Percentiles rank a stretch among this genome's conserved stretches.
phyloP scores from a whole-genome alignment of 192 early-diverging fungal species.

The Polychytrium aggregatum region DNA sequence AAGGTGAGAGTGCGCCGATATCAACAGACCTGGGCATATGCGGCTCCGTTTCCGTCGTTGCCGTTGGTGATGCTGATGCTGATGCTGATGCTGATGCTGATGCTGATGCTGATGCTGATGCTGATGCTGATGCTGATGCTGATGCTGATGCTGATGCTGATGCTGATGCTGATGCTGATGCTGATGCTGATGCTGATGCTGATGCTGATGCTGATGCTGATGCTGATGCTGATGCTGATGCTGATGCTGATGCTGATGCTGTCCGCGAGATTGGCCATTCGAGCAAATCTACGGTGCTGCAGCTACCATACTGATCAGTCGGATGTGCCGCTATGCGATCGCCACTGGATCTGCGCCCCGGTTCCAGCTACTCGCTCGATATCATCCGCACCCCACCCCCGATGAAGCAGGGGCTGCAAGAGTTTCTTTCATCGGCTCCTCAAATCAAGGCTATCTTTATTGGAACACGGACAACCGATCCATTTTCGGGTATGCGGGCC shows the following conservation, averaged over 20 bases:
- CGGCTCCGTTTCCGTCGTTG: neutral
- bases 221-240: conserved; percentile 3
- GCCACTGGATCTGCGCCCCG: too few species aligned
- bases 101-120: conserved; percentile 3
- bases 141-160: neutral
- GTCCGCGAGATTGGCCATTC: too few species aligned
- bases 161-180: neutral
- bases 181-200: neutral
- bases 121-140: neutral
- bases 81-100: neutral
- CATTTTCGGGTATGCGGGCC: too few species aligned
- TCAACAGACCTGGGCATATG: neutral
- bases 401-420: too few species aligned
- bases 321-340: too few species aligned
- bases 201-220: neutral
- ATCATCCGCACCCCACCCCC: too few species aligned
- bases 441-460: too few species aligned
- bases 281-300: too few species aligned
- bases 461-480: too few species aligned
- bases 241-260: conserved; percentile 4
- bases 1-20: neutral
- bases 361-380: too few species aligned
- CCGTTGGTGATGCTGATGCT: neutral
- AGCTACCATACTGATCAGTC: too few species aligned
- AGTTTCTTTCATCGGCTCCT: too few species aligned